Conservation (phyloP, 371 early-diverging fungal species). For the Mortierella sp. region DNA sequence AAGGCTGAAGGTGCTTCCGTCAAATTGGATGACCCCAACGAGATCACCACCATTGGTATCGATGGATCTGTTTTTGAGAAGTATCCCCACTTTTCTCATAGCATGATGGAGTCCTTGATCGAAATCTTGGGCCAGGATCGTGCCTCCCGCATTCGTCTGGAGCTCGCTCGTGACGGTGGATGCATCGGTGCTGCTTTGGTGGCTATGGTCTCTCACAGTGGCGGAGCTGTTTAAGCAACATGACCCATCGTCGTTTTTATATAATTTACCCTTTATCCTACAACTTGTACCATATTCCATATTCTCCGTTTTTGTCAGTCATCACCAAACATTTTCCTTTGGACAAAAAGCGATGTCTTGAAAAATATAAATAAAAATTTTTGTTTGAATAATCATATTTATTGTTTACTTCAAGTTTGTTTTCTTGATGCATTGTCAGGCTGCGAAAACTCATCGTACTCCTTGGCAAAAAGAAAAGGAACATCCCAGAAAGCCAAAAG, state of each 20-base stretch:
- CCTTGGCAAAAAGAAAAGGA: conserved; percentile 1
- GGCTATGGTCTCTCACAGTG: conserved; percentile 50
- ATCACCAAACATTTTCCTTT: not conserved
- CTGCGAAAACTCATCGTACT: too few species aligned
- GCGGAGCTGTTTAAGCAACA: conserved; percentile 46
- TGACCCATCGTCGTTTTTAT: not conserved
- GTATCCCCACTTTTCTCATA: conserved; percentile 56
- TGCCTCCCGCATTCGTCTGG: conserved; percentile 55
- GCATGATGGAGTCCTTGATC: conserved; percentile 49
- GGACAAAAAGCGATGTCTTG: too few species aligned
- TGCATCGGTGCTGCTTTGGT: conserved; percentile 61
- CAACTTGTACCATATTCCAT: conserved; percentile 6
- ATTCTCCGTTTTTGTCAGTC: not conserved
- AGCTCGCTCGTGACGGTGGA: conserved; percentile 59
- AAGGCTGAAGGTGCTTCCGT: conserved; percentile 53
- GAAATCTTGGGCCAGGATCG: conserved; percentile 51
- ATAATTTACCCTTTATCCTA: not conserved
- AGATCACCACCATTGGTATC: conserved; percentile 57
- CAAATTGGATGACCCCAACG: conserved; percentile 42
- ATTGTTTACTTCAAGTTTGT: too few species aligned
- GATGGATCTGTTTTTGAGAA: conserved; percentile 60
- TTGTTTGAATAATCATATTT: too few species aligned
- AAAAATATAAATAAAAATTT: too few species aligned
- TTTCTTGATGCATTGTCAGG: too few species aligned
- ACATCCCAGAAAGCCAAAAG: conserved; percentile 20